A percentile compares a stretch with the other conserved stretches of the same genome.
Conservation (phyloP, 176 grass and related monocot species). For the Rhynchospora breviuscula region DNA sequence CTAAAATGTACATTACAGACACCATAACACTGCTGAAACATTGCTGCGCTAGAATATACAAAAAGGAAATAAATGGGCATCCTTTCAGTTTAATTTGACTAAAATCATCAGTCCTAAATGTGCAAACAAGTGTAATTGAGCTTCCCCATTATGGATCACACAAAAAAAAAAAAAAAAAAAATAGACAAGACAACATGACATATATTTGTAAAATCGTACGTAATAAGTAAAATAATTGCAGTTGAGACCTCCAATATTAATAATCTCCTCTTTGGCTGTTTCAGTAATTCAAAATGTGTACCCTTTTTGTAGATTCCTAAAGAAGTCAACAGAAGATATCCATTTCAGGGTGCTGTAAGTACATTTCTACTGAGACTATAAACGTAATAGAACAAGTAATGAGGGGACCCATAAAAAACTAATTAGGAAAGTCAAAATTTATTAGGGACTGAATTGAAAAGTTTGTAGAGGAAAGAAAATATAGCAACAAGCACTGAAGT, state of each 20-base stretch:
- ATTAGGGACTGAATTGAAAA: conserved; percentile 2
- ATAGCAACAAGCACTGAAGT: not conserved
- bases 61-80: not conserved
- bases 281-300: not conserved
- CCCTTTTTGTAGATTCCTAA: not conserved
- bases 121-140: not conserved
- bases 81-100: not conserved
- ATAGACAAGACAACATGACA: not conserved
- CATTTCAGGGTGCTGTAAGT: not conserved
- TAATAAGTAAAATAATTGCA: not conserved
- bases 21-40: not conserved
- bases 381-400: not conserved
- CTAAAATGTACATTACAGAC: not conserved
- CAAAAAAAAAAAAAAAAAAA: not conserved
- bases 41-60: not conserved
- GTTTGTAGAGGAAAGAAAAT: not conserved
- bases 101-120: not conserved
- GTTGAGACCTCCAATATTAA: not conserved
- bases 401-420: not conserved
- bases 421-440: not conserved
- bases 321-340: not conserved
- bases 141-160: not conserved
- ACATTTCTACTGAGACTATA: not conserved
- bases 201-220: not conserved
- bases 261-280: not conserved